A percentile compares a stretch with the other conserved stretches of the same genome.
phyloP scores from a whole-genome alignment of 495 filamentous ascomycete species.

The Chaetomium tenue region DNA sequence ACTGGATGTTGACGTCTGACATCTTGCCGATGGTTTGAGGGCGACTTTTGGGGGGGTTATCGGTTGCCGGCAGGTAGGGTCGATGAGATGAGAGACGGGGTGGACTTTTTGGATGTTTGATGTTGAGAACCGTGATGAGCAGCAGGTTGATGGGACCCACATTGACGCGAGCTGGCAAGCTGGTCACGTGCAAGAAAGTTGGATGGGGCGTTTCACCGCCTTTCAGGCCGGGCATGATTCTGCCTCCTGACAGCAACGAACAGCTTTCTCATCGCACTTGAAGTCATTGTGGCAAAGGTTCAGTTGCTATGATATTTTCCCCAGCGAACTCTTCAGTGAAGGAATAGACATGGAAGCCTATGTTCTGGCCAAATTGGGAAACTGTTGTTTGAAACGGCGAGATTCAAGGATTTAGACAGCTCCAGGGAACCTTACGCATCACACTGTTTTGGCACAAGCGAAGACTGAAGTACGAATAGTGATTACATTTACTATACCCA shows the following conservation, averaged over 20 bases:
- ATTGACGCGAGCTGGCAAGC: neutral
- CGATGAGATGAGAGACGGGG: neutral
- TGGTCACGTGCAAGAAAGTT: conserved; percentile 7
- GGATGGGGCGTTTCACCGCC: neutral
- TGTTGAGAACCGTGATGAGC: conserved; percentile 19
- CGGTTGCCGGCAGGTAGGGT: neutral
- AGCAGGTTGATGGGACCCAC: neutral
- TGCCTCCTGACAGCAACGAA: neutral
- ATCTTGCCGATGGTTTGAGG: conserved; percentile 14
- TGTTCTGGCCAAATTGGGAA: no score
- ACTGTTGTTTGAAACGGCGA: no score
- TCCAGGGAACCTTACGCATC: neutral
- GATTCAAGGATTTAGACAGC: no score
- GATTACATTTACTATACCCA: neutral
- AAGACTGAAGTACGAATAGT: neutral
- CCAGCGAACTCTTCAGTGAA: no score
- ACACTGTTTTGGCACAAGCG: neutral
- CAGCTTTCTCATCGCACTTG: no score
- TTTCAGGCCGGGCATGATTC: neutral
- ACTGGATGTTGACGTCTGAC: conserved; percentile 35
- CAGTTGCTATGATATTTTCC: no score
- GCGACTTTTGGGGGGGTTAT: neutral
- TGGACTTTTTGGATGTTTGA: conserved; percentile 15
- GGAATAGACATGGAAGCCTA: no score
- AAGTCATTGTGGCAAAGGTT: no score